A percentile compares a stretch with the other conserved stretches of the same genome.
Evolutionary conservation across 768 basidiomycete genomes (phyloP).

Genomic region (Tulasnella sp.): DNA sequence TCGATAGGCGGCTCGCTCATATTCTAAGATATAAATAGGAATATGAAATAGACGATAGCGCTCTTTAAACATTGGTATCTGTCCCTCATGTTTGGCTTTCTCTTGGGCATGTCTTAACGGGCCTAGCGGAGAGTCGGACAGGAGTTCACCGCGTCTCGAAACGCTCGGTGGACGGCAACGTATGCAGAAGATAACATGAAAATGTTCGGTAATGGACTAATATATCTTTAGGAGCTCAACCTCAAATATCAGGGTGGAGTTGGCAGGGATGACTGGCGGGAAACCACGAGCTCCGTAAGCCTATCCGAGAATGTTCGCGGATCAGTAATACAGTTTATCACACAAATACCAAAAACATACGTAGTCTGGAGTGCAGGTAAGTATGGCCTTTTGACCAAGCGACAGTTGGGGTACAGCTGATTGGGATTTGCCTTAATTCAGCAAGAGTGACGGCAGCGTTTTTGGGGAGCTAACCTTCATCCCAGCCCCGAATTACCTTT

Average conservation of each 20-base stretch:
- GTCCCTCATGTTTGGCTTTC: no score
- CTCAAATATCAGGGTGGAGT: constrained; percentile 72
- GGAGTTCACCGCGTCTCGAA: no score
- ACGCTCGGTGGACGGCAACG: no score
- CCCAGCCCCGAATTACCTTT: constrained; percentile 87
- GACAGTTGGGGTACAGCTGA: constrained; percentile 74
- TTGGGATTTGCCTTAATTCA: no score
- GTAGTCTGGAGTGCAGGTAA: constrained; percentile 70
- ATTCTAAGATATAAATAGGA: no score
- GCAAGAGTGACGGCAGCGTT: no score
- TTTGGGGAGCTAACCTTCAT: constrained; percentile 55
- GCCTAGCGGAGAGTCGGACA: no score
- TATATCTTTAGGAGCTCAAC: constrained; percentile 72
- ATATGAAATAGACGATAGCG: no score
- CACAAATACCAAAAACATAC: constrained; percentile 44
- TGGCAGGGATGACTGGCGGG: constrained; percentile 72
- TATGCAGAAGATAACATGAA: no score
- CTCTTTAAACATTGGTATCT: no score
- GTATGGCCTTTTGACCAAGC: constrained; percentile 63
- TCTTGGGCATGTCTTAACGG: no score
- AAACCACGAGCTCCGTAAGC: constrained; percentile 72
- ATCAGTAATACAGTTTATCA: background rate
- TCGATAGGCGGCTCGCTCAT: no score
- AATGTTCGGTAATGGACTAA: background rate
- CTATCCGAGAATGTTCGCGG: constrained; percentile 36